Evolutionary conservation across 2,329 filamentous ascomycete genomes (phyloP).

Genomic region (Dactylellina sp.): DNA sequence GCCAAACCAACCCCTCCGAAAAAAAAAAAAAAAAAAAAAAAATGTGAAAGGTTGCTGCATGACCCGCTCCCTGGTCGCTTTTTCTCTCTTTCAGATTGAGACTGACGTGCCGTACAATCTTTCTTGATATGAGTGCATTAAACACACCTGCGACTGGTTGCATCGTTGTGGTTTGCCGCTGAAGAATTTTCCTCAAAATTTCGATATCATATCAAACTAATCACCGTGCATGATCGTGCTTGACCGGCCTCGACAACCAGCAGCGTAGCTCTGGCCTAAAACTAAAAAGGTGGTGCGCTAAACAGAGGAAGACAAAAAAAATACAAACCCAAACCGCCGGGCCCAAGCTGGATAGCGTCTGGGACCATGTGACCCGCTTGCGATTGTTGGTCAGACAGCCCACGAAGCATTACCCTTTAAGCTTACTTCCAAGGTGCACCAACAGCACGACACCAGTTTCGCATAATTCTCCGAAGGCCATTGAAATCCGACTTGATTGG

Average conservation of each 20-base stretch:
- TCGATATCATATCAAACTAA: constrained; percentile 40
- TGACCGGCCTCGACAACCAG: neutral
- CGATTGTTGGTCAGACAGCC: constrained; percentile 15
- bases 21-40: constrained; percentile 13
- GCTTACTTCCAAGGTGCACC: constrained; percentile 44
- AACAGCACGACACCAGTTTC: constrained; percentile 38
- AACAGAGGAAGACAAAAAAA: too few relatives aligned
- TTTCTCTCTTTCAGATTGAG: neutral
- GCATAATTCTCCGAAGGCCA: constrained; percentile 50
- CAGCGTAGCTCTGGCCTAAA: neutral
- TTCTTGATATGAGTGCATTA: constrained; percentile 49
- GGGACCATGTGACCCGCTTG: constrained; percentile 51
- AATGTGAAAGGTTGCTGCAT: constrained; percentile 42
- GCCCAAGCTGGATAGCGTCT: constrained; percentile 8
- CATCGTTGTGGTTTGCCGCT: constrained; percentile 29
- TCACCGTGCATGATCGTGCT: constrained; percentile 29
- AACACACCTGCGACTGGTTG: constrained; percentile 27
- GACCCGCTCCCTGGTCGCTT: constrained; percentile 31
- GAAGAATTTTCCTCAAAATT: constrained; percentile 10
- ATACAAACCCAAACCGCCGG: too few relatives aligned
- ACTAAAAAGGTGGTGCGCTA: neutral
- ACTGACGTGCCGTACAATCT: constrained; percentile 25
- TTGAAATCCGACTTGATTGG: constrained; percentile 13
- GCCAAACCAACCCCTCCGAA: constrained; percentile 35
- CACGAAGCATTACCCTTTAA: constrained; percentile 51